Evolutionary conservation across 75 land plant species (phyloP), one percentile per base, ranked within the genome.

Genomic region (Cunninghamia lanceolata): DNA sequence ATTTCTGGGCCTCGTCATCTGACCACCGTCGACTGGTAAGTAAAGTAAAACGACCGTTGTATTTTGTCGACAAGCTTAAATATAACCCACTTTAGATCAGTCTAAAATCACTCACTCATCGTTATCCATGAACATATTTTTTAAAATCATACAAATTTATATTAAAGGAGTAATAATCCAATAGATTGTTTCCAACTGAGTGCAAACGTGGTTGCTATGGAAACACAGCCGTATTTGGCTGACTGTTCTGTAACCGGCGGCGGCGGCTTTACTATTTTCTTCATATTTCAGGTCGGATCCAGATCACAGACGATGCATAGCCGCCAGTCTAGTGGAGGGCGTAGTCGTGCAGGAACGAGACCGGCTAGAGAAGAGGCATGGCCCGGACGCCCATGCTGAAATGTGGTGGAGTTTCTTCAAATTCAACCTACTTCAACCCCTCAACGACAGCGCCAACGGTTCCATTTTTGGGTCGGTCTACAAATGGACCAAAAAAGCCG

Each of bases 321-420:
- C 93, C 56, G 96, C 93, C 8, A 21, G 91, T 78, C 88, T 94
- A 45, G 96, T 94, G 84, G 90, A 91, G 88, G 92, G 92, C 50
- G 93, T 90, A 11, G 91, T 90, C 76, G 85, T 93, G 71, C 80
- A 91, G 28, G 94, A 94, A 68, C 88, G 88, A 14, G 96, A 94
- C 84, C 89, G 94, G n/a, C 95, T 93, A 74, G 73, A 84, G 13
- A 85, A 87, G 14, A 90, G 94, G 28, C 35, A 36, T 2, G 91
- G 85, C 8, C 34, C 73, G 3, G 85, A 87, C 39, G 91, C 94
- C 25, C 90, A 91, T 73, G 94, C 96, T n/a, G 90, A 93, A 71
- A 85, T 86, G 32, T 93, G 96, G 96, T 94, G 96, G 96, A 88
- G 90, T 40, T 92, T 86, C 81, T 93, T 93, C 68, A 74, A 89